Conservation (phyloP, 2,329 filamentous ascomycete species). For the Stachybotrys echinatus region DNA sequence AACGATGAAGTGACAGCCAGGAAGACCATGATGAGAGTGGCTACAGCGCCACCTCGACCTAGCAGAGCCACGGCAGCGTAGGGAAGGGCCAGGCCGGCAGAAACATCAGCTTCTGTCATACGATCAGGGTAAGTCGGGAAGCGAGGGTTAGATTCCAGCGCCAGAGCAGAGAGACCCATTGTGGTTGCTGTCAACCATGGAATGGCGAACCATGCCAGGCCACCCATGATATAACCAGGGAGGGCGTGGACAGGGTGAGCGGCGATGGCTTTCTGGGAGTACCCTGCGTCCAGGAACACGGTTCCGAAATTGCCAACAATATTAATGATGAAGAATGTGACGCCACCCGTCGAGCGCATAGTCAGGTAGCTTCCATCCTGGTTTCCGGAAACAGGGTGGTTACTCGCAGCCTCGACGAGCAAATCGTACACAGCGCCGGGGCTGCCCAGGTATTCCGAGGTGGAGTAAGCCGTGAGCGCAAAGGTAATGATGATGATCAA, state of each 20-base stretch:
- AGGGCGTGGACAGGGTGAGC: slow-evolving; percentile 80
- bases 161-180: slow-evolving; percentile 76
- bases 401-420: slow-evolving; percentile 60
- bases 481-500: slow-evolving; percentile 84
- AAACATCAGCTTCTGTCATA: slow-evolving; percentile 69
- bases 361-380: slow-evolving; percentile 78
- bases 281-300: slow-evolving; percentile 82
- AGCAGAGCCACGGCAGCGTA: slow-evolving; percentile 80
- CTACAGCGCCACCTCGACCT: slow-evolving; percentile 74
- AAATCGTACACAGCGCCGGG: slow-evolving; percentile 75
- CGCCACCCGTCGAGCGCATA: slow-evolving; percentile 67
- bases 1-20: slow-evolving; percentile 86
- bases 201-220: slow-evolving; percentile 87
- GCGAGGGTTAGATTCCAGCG: slow-evolving; percentile 66
- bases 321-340: slow-evolving; percentile 89
- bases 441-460: slow-evolving; percentile 65
- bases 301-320: slow-evolving; percentile 77
- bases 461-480: slow-evolving; percentile 75
- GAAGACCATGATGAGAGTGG: slow-evolving; percentile 76
- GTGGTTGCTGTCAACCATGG: slow-evolving; percentile 87
- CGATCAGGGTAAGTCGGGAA: slow-evolving; percentile 71
- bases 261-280: slow-evolving; percentile 92
- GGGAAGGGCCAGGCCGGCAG: slow-evolving; percentile 77
- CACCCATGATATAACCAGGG: slow-evolving; percentile 82
- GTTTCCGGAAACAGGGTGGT: slow-evolving; percentile 76